Conservation (phyloP, 106 monocot genomes). For the Vanilla planifolia region DNA sequence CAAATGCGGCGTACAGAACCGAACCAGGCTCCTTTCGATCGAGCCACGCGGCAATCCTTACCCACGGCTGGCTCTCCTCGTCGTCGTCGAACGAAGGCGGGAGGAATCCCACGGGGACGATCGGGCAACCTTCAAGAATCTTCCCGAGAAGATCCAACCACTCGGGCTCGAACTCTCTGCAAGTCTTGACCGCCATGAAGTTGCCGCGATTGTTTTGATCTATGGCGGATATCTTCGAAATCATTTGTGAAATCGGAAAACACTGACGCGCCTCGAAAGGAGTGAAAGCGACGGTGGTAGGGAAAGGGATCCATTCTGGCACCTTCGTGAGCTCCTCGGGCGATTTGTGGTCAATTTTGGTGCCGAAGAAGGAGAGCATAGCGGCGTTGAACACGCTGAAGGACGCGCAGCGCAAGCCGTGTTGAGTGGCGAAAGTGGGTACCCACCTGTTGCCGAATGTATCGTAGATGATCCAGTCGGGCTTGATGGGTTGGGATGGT, state of each 20-base stretch:
- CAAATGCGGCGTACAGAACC: slow-evolving; percentile 23
- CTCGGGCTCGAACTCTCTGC: slow-evolving; percentile 17
- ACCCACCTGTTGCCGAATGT: not conserved
- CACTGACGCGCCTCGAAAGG: slow-evolving; percentile 1
- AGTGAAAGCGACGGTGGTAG: slow-evolving; percentile 8
- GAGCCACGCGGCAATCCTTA: slow-evolving; percentile 9
- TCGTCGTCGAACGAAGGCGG: too few species aligned
- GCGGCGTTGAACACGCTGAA: not conserved
- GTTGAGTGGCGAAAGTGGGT: not conserved
- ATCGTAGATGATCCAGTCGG: slow-evolving; percentile 16
- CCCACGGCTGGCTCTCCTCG: too few species aligned
- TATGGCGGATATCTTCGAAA: too few species aligned
- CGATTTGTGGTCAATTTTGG: not conserved
- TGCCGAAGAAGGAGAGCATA: slow-evolving; percentile 2
- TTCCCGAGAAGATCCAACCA: slow-evolving; percentile 7
- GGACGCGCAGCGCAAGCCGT: not conserved
- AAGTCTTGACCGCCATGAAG: slow-evolving; percentile 5
- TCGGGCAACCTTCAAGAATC: not conserved
- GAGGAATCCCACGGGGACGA: slow-evolving; percentile 11
- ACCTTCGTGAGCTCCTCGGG: slow-evolving; percentile 12
- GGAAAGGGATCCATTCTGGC: slow-evolving; percentile 18
- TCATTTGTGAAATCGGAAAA: not conserved
- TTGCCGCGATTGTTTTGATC: too few species aligned
- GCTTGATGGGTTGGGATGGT: not conserved
- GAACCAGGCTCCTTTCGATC: slow-evolving; percentile 13